Evolutionary conservation across 2,329 filamentous ascomycete species (phyloP).

Genomic region (Cordyceps tenuipes): DNA sequence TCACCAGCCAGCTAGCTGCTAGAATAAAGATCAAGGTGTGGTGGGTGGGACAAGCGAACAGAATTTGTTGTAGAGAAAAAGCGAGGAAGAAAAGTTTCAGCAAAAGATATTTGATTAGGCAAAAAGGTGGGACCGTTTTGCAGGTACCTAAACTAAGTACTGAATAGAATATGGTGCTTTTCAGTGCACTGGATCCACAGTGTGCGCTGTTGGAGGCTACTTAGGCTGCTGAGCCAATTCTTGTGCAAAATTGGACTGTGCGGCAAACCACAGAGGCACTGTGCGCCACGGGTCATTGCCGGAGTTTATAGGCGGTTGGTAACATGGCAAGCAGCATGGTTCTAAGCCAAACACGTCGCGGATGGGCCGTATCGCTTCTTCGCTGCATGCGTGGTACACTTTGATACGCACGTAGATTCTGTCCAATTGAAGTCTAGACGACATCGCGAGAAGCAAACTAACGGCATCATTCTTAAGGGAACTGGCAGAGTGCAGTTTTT

Average conservation of each 20-base stretch:
- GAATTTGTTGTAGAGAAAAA: background rate
- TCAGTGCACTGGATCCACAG: background rate
- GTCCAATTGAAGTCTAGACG: background rate
- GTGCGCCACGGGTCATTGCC: constrained; percentile 7
- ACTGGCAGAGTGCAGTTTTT: background rate
- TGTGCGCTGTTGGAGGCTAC: background rate
- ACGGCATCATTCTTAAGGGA: background rate
- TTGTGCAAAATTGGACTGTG: background rate
- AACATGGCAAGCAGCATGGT: background rate
- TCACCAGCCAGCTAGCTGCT: constrained; percentile 7
- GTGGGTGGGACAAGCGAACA: background rate
- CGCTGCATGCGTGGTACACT: background rate
- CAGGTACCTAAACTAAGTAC: too few species aligned
- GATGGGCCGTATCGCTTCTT: background rate
- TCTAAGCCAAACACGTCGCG: constrained; percentile 7
- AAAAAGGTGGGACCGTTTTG: too few species aligned
- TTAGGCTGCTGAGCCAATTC: background rate
- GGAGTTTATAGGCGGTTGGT: constrained; percentile 2
- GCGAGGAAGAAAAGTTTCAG: constrained; percentile 7
- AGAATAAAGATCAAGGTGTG: background rate
- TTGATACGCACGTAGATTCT: background rate
- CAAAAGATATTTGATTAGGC: background rate
- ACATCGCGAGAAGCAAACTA: background rate
- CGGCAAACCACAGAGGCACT: background rate
- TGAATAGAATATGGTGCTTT: background rate